Percentiles rank a stretch among this genome's conserved stretches.
Evolutionary conservation across 2,329 filamentous ascomycete genomes (phyloP).

Genomic region (Lachnellula subtilissima): DNA sequence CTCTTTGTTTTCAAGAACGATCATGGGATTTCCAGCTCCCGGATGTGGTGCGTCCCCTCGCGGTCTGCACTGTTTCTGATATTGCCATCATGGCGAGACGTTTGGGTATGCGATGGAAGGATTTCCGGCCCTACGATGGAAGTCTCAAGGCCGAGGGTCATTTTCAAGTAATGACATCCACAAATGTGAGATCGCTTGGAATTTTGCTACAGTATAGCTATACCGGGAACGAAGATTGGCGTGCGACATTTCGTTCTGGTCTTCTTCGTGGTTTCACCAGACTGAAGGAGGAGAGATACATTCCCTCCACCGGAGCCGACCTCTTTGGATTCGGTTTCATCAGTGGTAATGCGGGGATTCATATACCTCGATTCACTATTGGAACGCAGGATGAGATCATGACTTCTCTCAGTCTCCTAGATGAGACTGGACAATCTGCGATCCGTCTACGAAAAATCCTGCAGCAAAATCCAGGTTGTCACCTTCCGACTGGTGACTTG

Average conservation of each 20-base stretch:
- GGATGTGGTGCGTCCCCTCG: background rate
- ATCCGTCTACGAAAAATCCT: constrained; percentile 9
- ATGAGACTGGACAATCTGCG: constrained; percentile 13
- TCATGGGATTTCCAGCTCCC: background rate
- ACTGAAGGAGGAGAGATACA: background rate
- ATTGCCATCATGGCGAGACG: background rate
- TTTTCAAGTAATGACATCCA: background rate
- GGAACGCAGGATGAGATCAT: constrained; percentile 16
- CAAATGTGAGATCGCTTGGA: background rate
- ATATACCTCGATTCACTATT: background rate
- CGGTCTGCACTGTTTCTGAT: background rate
- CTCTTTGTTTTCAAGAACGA: constrained; percentile 21
- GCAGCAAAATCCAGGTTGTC: constrained; percentile 13
- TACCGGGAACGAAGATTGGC: constrained; percentile 1
- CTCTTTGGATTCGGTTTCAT: background rate
- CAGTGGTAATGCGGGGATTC: background rate
- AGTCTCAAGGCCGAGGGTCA: background rate
- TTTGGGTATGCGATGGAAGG: background rate
- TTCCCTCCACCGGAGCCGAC: background rate
- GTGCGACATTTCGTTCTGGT: background rate
- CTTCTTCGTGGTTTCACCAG: background rate
- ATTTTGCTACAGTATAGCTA: background rate
- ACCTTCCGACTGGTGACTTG: constrained; percentile 18
- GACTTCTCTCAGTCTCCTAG: constrained; percentile 14
- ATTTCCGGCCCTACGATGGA: background rate